Conservation (phyloP, 1,139 yeast species). For the Protomyces inundatus region DNA sequence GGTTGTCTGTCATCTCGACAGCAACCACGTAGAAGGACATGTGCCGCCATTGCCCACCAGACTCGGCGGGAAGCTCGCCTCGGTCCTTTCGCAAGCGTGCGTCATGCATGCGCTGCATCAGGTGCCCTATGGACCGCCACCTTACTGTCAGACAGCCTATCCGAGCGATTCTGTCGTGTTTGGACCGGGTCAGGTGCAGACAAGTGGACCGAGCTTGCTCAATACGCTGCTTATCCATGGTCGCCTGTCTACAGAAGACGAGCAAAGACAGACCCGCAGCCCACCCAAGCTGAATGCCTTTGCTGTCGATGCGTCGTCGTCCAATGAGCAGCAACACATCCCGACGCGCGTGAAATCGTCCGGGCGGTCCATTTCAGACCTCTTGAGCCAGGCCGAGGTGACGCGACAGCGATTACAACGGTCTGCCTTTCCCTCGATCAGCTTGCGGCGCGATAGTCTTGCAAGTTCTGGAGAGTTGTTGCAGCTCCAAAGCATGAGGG, state of each 20-base stretch:
- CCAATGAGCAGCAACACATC: not conserved
- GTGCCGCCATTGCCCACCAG: constrained; percentile 28
- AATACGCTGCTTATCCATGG: constrained; percentile 15
- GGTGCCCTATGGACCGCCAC: constrained; percentile 29
- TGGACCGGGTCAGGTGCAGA: constrained; percentile 6
- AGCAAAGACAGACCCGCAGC: not conserved
- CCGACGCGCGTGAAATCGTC: not conserved
- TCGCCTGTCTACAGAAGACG: constrained; percentile 2
- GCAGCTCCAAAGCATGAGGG: no score
- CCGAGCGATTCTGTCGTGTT: constrained; percentile 20
- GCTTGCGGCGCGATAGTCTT: not conserved
- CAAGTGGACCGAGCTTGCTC: constrained; percentile 3
- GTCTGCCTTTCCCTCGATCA: not conserved
- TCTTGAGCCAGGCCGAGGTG: not conserved
- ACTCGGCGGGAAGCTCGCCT: constrained; percentile 26
- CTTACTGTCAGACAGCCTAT: constrained; percentile 27
- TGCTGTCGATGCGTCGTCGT: not conserved
- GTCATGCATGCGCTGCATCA: constrained; percentile 29
- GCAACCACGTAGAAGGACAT: constrained; percentile 9
- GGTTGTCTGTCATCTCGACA: constrained; percentile 31
- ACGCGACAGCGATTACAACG: not conserved
- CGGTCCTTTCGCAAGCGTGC: constrained; percentile 23
- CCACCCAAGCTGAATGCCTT: not conserved
- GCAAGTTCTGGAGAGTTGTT: not conserved
- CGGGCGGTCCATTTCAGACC: not conserved